phyloP scores from a whole-genome alignment of 768 basidiomycete species.

The Russula olivacea region DNA sequence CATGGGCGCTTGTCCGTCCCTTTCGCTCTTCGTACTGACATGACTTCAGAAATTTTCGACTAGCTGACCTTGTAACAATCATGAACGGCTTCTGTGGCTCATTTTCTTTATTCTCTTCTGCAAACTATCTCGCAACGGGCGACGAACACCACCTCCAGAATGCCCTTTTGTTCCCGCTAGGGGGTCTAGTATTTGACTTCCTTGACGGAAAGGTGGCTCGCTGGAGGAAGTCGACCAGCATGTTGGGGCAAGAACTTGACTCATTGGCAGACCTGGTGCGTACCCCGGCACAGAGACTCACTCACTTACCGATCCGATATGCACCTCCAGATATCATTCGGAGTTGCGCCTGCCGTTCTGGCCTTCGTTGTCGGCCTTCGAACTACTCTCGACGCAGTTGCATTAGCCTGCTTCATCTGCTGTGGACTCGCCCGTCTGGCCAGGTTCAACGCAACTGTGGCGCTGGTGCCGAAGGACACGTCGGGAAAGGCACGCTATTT shows the following conservation, averaged over 20 bases:
- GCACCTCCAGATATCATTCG: conserved; percentile 82
- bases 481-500: conserved; percentile 91
- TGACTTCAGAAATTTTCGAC: conserved; percentile 79
- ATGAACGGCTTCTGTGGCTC: conserved; percentile 99
- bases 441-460: conserved; percentile 97
- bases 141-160: conserved; percentile 78
- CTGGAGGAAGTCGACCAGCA: conserved; percentile 91
- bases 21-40: neutral
- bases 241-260: conserved; percentile 97
- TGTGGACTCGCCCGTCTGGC: conserved; percentile 95
- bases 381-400: conserved; percentile 84
- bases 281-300: conserved; percentile 15
- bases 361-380: conserved; percentile 88
- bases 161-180: conserved; percentile 83
- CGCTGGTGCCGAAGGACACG: conserved; percentile 80
- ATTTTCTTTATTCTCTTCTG: conserved; percentile 90
- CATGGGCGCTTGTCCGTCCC: conserved; percentile 10
- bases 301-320: conserved; percentile 9
- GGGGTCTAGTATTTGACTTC: conserved; percentile 96
- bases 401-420: conserved; percentile 87
- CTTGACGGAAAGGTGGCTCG: conserved; percentile 96
- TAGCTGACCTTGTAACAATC: conserved; percentile 96
- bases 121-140: conserved; percentile 76
- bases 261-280: conserved; percentile 91
- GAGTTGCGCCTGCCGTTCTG: conserved; percentile 91